These are phyloP conservation scores for Crassisporium funariophilum DNA, from an alignment of 768 basidiomycete species.

Conservation along the genomic window DNA sequence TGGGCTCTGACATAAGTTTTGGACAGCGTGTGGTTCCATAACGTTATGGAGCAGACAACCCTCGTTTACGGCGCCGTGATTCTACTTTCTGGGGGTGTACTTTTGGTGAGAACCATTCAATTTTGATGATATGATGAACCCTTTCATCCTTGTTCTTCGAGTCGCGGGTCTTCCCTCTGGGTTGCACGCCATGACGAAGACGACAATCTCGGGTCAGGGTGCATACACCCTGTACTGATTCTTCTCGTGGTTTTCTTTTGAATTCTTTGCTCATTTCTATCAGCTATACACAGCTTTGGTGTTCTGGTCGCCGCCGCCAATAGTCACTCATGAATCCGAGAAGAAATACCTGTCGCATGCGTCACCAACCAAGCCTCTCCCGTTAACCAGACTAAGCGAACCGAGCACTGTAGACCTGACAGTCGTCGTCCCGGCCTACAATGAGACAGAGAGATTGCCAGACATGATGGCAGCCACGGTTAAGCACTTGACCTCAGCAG, in stretches of 20 bases:
- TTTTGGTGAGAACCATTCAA: slow-evolving; percentile 35
- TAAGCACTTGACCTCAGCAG: slow-evolving; percentile 52
- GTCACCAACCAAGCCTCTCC: slow-evolving; percentile 55
- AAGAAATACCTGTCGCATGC: slow-evolving; percentile 62
- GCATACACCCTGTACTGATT: slow-evolving; percentile 41
- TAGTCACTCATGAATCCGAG: slow-evolving; percentile 66
- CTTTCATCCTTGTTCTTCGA: slow-evolving; percentile 96
- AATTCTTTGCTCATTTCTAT: slow-evolving; percentile 16
- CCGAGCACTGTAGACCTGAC: slow-evolving; percentile 67
- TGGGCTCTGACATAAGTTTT: too few species aligned
- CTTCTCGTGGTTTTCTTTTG: slow-evolving; percentile 11
- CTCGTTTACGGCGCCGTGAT: slow-evolving; percentile 40
- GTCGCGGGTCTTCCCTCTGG: slow-evolving; percentile 52
- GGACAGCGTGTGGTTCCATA: slow-evolving; percentile 1
- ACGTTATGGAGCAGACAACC: slow-evolving; percentile 25
- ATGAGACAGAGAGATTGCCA: slow-evolving; percentile 83
- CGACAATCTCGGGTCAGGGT: slow-evolving; percentile 60
- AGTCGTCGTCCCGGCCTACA: slow-evolving; percentile 90
- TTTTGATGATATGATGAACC: slow-evolving; percentile 51
- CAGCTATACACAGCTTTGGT: slow-evolving; percentile 74
- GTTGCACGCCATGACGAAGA: slow-evolving; percentile 63
- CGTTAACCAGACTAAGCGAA: slow-evolving; percentile 58
- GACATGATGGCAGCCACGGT: slow-evolving; percentile 81
- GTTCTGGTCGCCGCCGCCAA: slow-evolving; percentile 72
- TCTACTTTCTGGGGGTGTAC: slow-evolving; percentile 31